Base-by-base conservation (phyloP, 768 basidiomycete genomes). In the Gyrodon lividus region DNA sequence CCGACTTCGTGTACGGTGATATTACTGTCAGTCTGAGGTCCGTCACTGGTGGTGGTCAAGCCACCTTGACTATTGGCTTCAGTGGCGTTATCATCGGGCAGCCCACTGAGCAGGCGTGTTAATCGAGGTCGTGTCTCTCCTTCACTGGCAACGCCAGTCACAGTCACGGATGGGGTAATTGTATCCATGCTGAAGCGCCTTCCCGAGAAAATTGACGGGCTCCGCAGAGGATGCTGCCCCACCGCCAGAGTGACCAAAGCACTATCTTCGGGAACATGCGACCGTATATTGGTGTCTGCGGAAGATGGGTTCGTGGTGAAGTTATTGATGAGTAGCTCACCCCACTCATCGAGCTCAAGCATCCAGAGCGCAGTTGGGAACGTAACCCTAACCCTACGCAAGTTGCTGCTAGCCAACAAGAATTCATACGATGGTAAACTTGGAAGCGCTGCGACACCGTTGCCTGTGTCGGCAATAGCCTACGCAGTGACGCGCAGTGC, bases 311-410 rank as follows among this genome's bases (percentile, higher is more conserved):
- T 44, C 9, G n/a, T 24, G 5, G 50, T 26, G 48, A 50, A 28
- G 52, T 58, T 24, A 43, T 47, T 43, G 46, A 64, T 58, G 58
- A 63, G 62, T 55, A 55, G 38, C 52, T 54, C 60, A 48, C 57
- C 13, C 59, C 43, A 58, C 58, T 59, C 59, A 58, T 58, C 64
- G 44, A 57, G 39, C 51, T 59, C 30, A 43, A 44, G 62, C 67
- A 70, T 69, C 50, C 67, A 68, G 46, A 40, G 38, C 42, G 23
- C 64, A 65, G 30, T 40, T 10, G 38, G 43, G 42, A 38, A 45
- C 12, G 14, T 16, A 17, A 46, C 35, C 12, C 10, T 5, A 42
- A 45, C 30, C 46, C 26, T 48, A 43, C 19, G 33, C 23, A 53
- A 47, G 3, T 50, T 3, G 24, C 10, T 23, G 7, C 48, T 56